Evolutionary conservation across 176 grass and related monocot genomes (phyloP), one percentile per base, ranked within the genome.

Genomic region (Canna indica): DNA sequence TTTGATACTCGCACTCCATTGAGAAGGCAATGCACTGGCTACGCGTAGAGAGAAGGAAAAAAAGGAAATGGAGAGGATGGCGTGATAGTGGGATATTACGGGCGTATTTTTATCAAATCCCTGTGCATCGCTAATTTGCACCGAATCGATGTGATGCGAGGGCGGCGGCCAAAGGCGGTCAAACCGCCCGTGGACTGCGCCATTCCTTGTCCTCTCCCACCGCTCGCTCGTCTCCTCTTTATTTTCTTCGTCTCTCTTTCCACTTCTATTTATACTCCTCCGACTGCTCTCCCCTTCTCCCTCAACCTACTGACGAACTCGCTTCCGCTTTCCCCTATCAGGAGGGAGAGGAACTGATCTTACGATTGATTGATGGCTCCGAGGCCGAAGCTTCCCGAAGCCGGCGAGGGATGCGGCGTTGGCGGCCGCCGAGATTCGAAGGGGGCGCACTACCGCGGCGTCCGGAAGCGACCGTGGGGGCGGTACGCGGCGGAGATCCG

Each of bases 401-500:
- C 25, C 16, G 33, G 31, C 25, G 5, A 16, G 32, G 62, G 1
- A 16, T 16, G 31, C 31, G 11, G 28, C 9, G 27, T 2, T 11
- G 60, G 30, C 31, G 62, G 33, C 17, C 18, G 62, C 34, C 33
- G 63, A 25, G 63, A 22, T 11, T 22, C 17, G 63, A 66, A 66
- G 35, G 63, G 63, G 63, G 34, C 63, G 17, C 33, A 24, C 8
- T 66, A 38, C 33, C 63, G 63, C 1, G 63, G 63, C 63, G 63
- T 42, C 57, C 72, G 93, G 36, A 92, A 97, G 86, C 73, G 93
- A 28, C 93, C 93, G 0, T 97, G 93, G 93, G 93, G 93, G 0
- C 77, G 93, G 6, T 97, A 63, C 60, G 93, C 93, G 2, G 93
- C 93, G 6, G 93, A 97, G 86, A 92, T 97, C 74, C 93, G 93